phyloP scores from a whole-genome alignment of 192 early-diverging fungal species.

The Coemansia sp. region DNA sequence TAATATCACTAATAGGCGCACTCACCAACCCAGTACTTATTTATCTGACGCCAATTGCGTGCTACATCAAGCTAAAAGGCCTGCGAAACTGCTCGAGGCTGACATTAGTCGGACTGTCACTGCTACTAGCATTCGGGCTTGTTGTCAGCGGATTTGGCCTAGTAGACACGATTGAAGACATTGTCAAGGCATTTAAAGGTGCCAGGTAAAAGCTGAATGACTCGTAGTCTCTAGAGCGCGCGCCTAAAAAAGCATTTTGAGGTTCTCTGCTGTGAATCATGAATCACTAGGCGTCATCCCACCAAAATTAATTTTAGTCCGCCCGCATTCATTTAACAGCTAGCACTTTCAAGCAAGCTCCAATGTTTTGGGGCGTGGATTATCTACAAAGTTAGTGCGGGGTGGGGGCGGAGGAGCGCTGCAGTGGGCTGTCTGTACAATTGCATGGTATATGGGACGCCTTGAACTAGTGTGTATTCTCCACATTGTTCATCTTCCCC shows the following conservation, averaged over 20 bases:
- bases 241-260: neutral
- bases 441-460: neutral
- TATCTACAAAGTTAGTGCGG: neutral
- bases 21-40: conserved; percentile 68
- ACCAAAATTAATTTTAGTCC: neutral
- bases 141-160: conserved; percentile 63
- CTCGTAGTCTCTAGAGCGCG: neutral
- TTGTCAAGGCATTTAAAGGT: conserved; percentile 43
- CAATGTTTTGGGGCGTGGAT: neutral
- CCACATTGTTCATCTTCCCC: neutral
- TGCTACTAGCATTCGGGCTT: conserved; percentile 56
- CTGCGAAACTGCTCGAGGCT: conserved; percentile 48
- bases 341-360: neutral
- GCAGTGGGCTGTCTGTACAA: neutral
- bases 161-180: conserved; percentile 58
- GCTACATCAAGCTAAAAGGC: conserved; percentile 66
- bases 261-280: neutral
- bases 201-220: neutral
- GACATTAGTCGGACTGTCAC: conserved; percentile 12
- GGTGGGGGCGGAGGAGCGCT: neutral
- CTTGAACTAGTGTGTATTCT: neutral
- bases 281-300: neutral
- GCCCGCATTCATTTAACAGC: neutral
- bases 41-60: conserved; percentile 71
- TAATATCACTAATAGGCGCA: conserved; percentile 70